phyloP scores from a whole-genome alignment of 1,284 basidiomycete species.

The Cryptococcus sp. region DNA sequence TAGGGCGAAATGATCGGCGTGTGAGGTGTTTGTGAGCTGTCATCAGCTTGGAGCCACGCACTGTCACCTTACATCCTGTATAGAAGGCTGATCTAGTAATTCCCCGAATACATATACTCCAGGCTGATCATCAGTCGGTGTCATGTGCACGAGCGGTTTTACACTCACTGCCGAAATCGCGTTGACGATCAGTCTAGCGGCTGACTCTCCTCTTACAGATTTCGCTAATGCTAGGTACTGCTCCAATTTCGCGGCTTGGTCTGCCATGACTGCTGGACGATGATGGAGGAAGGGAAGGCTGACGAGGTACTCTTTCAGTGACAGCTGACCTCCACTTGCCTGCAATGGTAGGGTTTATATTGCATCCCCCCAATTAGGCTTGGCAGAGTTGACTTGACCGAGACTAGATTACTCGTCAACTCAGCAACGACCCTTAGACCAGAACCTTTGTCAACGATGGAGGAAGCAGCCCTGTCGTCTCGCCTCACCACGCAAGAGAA shows the following conservation, averaged over 20 bases:
- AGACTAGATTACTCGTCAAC: no score
- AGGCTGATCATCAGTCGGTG: slow-evolving; percentile 46
- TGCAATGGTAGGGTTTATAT: no score
- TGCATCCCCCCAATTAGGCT: no score
- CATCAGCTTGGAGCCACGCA: slow-evolving; percentile 56
- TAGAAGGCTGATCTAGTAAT: slow-evolving; percentile 71
- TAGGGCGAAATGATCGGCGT: slow-evolving; percentile 59
- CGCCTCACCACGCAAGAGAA: slow-evolving; percentile 43
- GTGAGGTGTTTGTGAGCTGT: slow-evolving; percentile 48
- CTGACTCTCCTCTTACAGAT: slow-evolving; percentile 81
- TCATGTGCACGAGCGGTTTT: not conserved
- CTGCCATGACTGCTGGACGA: slow-evolving; percentile 12
- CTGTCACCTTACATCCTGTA: slow-evolving; percentile 63
- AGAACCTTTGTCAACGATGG: slow-evolving; percentile 5
- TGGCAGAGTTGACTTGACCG: no score
- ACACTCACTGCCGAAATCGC: slow-evolving; percentile 65
- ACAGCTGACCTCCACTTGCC: not conserved
- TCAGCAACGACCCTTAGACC: no score
- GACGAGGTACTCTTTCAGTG: not conserved
- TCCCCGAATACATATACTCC: slow-evolving; percentile 90
- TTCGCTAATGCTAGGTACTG: slow-evolving; percentile 86
- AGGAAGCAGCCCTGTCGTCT: slow-evolving; percentile 8
- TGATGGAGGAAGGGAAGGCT: not conserved
- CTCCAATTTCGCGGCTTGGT: slow-evolving; percentile 54
- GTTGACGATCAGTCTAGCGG: slow-evolving; percentile 79